Evolutionary conservation across 495 filamentous ascomycete genomes (phyloP), one percentile per base, ranked within the genome.

Genomic region (Penicillium turbatum): DNA sequence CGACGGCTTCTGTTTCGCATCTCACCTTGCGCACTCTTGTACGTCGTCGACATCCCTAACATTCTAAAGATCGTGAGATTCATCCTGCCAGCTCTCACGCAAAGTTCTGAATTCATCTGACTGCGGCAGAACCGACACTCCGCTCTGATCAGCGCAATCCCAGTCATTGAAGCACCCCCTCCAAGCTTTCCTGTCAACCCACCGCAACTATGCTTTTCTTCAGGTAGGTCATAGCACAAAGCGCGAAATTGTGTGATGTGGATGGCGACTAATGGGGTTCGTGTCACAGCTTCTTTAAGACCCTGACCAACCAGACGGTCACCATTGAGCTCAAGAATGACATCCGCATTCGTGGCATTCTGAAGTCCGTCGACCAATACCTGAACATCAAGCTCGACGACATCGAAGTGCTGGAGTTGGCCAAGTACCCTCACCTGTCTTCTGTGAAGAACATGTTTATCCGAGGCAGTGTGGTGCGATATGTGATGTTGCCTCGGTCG

Each of bases 401-500:
- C 66, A 91, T 97, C 57, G 79, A 84, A 57, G 91, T 96, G 13
- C 75, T 95, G 29, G 93, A 98, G 45, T 88, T 97, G 69, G 70
- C 88, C 61, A 89, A 89, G 67, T 97, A 95, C 64, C 95, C 93
- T 19, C 93, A 97, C 69, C 70, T 98, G 65, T 86, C 82, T 30
- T 93, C 92, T n/a, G 90, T 96, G 51, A 96, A 95, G 76, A 97
- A 96, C 65, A 90, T 97, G 69, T 98, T 98, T 68, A 97, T 97
- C 64, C 82, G 93, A 61, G 93, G 93, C 6, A 96, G 90, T 49
- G 93, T 97, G 27, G 93, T 98, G 51, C 82, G 93, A 55, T 98
- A 97, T 66, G 92, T 98, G 52, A 87, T 97, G 67, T 72, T 98
- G 51, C 95, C 93, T 0, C 82, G 84, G n/a, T 82, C 76, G 27